These are phyloP conservation scores for Dacryopinax primogenitus DNA, from an alignment of 768 basidiomycete genomes.

Conservation along the genomic window DNA sequence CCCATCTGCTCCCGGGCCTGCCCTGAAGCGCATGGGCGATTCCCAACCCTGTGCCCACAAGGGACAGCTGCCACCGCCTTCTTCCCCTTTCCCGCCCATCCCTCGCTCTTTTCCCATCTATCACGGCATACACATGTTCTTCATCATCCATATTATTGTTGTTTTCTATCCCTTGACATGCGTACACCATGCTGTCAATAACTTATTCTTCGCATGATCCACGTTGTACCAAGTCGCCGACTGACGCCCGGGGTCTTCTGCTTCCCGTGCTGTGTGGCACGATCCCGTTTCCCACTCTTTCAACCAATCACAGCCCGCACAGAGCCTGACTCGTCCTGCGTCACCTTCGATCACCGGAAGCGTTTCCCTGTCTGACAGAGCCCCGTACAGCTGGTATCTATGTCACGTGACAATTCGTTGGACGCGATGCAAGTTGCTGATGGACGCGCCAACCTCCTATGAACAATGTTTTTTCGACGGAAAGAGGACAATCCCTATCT, in stretches of 20 bases:
- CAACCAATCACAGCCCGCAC: background rate
- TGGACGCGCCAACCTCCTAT: too few relatives aligned
- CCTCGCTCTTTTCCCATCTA: background rate
- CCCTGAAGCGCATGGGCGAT: conserved; percentile 7
- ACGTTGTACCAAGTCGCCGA: background rate
- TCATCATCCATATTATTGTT: background rate
- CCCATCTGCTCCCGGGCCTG: conserved; percentile 1
- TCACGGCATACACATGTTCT: background rate
- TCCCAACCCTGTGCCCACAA: background rate
- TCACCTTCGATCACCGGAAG: background rate
- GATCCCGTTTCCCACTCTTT: background rate
- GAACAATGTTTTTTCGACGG: too few relatives aligned
- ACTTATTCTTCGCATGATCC: background rate
- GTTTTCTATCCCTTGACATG: background rate
- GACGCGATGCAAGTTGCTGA: too few relatives aligned
- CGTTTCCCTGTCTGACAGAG: background rate
- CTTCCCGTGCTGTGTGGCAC: background rate
- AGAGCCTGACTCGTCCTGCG: background rate
- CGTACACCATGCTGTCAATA: background rate
- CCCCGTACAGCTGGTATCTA: too few relatives aligned
- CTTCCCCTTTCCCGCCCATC: background rate
- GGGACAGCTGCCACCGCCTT: background rate
- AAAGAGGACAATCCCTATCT: too few relatives aligned
- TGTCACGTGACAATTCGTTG: too few relatives aligned
- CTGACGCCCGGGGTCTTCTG: background rate